A percentile compares a stretch with the other conserved stretches of the same genome.
Evolutionary conservation across 1,139 yeast genomes (phyloP).

Genomic region (Sugiyamaella pinicola): DNA sequence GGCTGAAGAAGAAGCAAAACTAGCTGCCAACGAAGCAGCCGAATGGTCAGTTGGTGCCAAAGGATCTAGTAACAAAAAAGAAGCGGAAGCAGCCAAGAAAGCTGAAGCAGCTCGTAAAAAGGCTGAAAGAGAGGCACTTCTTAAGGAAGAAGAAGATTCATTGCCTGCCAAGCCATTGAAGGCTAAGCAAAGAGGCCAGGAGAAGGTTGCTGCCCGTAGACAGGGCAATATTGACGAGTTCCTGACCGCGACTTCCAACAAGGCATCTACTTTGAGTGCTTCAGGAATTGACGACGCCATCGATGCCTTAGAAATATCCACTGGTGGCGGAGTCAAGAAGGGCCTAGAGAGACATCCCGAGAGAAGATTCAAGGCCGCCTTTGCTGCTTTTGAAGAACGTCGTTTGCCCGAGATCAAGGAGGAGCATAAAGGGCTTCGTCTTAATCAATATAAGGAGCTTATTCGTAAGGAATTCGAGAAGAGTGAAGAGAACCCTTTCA

Average conservation of each 20-base stretch:
- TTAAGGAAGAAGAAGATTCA: constrained; percentile 66
- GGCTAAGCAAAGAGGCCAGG: constrained; percentile 68
- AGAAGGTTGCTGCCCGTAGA: constrained; percentile 63
- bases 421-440: constrained; percentile 79
- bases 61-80: constrained; percentile 70
- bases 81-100: constrained; percentile 47
- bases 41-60: constrained; percentile 77
- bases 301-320: constrained; percentile 66
- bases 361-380: constrained; percentile 83
- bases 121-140: constrained; percentile 47
- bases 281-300: constrained; percentile 77
- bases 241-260: constrained; percentile 24
- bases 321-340: constrained; percentile 49
- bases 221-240: constrained; percentile 65
- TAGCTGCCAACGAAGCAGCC: constrained; percentile 59
- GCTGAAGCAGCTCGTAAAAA: constrained; percentile 47
- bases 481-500: constrained; percentile 81
- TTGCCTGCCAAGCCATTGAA: constrained; percentile 59
- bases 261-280: constrained; percentile 58
- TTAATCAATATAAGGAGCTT: constrained; percentile 75
- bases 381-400: constrained; percentile 67
- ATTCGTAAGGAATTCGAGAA: constrained; percentile 80
- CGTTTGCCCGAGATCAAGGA: constrained; percentile 72
- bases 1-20: constrained; percentile 52
- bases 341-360: constrained; percentile 87